These are phyloP conservation scores for Didymella sp. DNA, from an alignment of 2,329 filamentous ascomycete species.

Conservation along the genomic window DNA sequence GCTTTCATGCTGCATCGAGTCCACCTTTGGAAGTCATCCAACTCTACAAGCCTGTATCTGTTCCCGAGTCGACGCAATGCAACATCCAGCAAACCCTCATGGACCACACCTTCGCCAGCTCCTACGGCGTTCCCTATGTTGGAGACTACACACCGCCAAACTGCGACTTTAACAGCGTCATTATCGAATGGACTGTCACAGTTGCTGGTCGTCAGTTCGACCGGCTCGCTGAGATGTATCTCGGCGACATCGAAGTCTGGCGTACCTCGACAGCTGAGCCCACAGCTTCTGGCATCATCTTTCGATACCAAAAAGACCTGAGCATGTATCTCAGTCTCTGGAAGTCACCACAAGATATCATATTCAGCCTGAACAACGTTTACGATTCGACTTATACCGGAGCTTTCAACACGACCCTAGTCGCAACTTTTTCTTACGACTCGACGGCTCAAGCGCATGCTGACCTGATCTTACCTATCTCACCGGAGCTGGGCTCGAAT, in stretches of 20 bases:
- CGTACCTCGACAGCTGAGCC: not conserved
- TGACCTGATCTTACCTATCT: not conserved
- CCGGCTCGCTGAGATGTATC: not conserved
- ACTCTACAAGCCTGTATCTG: conserved; percentile 5
- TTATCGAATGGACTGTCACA: not conserved
- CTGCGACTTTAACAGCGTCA: not conserved
- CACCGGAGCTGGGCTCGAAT: not conserved
- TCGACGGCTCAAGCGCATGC: not conserved
- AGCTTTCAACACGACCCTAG: not conserved
- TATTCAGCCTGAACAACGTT: not conserved
- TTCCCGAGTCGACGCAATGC: conserved; percentile 2
- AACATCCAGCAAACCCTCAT: conserved; percentile 1
- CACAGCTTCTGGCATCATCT: not conserved
- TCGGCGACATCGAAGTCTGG: not conserved
- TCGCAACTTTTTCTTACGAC: not conserved
- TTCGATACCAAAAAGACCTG: not conserved
- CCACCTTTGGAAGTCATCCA: conserved; percentile 5
- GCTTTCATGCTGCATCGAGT: not conserved
- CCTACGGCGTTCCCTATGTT: conserved; percentile 7
- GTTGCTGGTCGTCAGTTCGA: not conserved
- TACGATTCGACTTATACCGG: not conserved
- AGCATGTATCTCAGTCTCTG: not conserved
- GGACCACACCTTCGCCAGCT: conserved; percentile 8
- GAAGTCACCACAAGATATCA: not conserved
- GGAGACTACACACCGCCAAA: not conserved